A percentile compares a stretch with the other conserved stretches of the same genome.
phyloP scores from a whole-genome alignment of 2,329 filamentous ascomycete species.

The Fusarium acutatum region DNA sequence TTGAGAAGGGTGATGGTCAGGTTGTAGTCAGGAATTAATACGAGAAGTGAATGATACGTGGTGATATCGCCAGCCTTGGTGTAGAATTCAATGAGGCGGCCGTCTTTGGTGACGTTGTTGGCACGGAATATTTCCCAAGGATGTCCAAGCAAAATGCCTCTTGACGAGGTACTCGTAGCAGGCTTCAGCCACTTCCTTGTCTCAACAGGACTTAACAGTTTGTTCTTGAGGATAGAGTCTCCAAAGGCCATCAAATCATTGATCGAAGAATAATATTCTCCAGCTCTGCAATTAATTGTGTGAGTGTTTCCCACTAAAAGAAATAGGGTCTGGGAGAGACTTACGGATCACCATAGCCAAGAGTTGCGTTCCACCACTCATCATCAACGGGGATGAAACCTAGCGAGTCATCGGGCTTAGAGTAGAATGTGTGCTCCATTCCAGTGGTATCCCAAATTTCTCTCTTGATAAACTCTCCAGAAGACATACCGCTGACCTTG shows the following conservation, averaged over 20 bases:
- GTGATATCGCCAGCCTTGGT: conserved; percentile 11
- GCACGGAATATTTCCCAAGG: conserved; percentile 18
- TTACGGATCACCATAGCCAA: conserved; percentile 14
- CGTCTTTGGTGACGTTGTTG: conserved; percentile 14
- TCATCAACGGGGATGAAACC: conserved; percentile 1
- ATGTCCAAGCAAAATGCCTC: neutral
- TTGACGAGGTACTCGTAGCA: neutral
- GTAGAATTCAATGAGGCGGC: conserved; percentile 15
- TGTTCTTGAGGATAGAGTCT: neutral
- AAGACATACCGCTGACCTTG: conserved; percentile 8
- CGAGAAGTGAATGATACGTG: conserved; percentile 2
- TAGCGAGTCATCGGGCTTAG: neutral
- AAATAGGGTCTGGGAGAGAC: neutral
- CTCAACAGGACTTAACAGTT: neutral
- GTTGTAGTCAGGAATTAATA: conserved; percentile 6
- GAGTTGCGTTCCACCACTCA: conserved; percentile 16
- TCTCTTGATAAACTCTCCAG: conserved; percentile 6
- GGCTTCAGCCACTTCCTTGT: conserved; percentile 24
- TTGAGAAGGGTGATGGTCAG: neutral
- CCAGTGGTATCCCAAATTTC: conserved; percentile 4
- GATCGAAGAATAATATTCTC: conserved; percentile 1
- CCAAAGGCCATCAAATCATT: conserved; percentile 15
- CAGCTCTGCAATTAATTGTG: neutral
- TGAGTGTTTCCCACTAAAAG: too few species aligned
- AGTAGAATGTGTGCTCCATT: neutral